A percentile compares a stretch with the other conserved stretches of the same genome.
These are phyloP conservation scores for Solanum lignicaule DNA, from an alignment of 257 asterid genomes.

Conservation along the genomic window DNA sequence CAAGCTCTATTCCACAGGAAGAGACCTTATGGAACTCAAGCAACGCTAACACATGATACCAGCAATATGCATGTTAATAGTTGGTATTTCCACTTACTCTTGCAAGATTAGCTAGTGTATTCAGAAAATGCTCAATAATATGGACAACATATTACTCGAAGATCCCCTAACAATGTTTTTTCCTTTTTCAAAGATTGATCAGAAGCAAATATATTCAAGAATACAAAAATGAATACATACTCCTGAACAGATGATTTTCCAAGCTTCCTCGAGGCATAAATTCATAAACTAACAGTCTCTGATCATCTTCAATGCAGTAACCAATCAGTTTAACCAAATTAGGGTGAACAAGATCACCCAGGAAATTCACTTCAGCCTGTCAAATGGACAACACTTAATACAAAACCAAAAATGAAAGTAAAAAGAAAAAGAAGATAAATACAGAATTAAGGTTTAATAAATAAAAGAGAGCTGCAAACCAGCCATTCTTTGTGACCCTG, in stretches of 20 bases:
- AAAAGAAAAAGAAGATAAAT: not conserved
- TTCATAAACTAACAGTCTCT: slow-evolving; percentile 87
- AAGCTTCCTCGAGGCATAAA: slow-evolving; percentile 99
- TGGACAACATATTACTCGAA: not conserved
- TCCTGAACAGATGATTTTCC: slow-evolving; percentile 95
- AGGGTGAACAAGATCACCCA: slow-evolving; percentile 88
- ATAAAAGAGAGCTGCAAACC: slow-evolving; percentile 44
- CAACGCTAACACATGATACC: not conserved
- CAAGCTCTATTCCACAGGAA: not conserved
- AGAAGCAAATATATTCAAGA: not conserved
- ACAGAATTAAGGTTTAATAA: not conserved
- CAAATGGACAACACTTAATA: slow-evolving; percentile 18
- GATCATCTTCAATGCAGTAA: slow-evolving; percentile 95
- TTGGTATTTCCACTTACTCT: not conserved
- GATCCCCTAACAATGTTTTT: not conserved
- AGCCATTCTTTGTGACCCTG: slow-evolving; percentile 99
- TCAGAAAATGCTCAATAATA: not conserved
- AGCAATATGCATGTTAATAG: not conserved
- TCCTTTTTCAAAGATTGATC: not conserved
- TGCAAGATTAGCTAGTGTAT: not conserved
- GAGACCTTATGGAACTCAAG: not conserved
- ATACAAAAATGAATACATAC: slow-evolving; percentile 28
- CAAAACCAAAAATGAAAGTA: slow-evolving; percentile 3
- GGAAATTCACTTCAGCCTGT: slow-evolving; percentile 94
- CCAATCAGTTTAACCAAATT: slow-evolving; percentile 91